Conservation (phyloP, 2,329 filamentous ascomycete species). For the Sarocladium oryzae region DNA sequence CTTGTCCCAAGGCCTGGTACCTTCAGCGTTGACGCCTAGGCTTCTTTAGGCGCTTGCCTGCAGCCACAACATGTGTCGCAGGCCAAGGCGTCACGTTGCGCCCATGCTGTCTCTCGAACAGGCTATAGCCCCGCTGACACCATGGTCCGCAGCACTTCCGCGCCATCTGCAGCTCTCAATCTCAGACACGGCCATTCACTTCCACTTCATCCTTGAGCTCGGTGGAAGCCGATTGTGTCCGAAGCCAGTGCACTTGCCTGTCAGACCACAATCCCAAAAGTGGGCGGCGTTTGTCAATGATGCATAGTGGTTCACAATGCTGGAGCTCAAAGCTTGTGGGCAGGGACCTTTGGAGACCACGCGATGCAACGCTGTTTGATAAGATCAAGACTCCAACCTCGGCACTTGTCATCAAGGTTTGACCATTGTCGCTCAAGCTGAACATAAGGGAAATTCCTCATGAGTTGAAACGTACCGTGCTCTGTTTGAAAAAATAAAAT, state of each 20-base stretch:
- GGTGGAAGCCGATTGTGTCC: too few species aligned
- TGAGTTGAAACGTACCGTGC: not conserved
- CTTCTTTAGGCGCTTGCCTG: not conserved
- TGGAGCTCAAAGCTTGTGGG: too few species aligned
- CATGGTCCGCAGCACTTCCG: not conserved
- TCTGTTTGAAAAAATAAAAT: not conserved
- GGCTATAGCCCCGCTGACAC: not conserved
- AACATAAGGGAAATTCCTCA: not conserved
- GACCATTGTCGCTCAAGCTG: not conserved
- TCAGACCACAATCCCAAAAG: too few species aligned
- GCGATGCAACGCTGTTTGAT: not conserved
- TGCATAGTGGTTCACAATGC: too few species aligned
- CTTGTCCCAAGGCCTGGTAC: not conserved
- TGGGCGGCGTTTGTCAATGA: too few species aligned
- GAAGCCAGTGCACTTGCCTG: too few species aligned
- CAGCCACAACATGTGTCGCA: not conserved
- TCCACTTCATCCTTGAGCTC: too few species aligned
- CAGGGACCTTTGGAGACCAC: not conserved
- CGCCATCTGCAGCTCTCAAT: not conserved
- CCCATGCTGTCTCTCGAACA: not conserved
- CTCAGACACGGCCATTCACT: not conserved
- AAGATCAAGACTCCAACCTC: not conserved
- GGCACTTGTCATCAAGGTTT: conserved; percentile 3
- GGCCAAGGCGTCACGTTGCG: conserved; percentile 6
- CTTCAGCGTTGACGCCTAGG: not conserved